Base-by-base conservation (phyloP, 129 eudicot species). In the Ambrosia trifida region DNA sequence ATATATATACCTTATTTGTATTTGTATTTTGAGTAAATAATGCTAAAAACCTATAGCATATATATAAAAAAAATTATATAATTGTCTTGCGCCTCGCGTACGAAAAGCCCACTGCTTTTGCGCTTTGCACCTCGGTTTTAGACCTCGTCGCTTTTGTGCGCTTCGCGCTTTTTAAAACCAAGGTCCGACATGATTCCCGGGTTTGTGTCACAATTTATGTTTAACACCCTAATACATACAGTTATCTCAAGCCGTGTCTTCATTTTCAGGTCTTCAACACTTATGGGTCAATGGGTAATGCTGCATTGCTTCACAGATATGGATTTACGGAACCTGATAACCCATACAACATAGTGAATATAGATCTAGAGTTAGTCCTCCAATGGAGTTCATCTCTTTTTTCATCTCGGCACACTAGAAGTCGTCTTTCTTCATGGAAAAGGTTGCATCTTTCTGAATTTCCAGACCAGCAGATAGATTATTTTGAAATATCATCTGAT, bases 271-370 rank as follows among this genome's bases (percentile, higher is more conserved):
- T 94, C 44, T 94, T 89, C 78, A 94, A 94, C 76, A 94, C 99
- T 31, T 94, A 94, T 65, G 99, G 99, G 73, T 76, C 67, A 12
- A 63, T 87, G 82, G 99, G 99, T 30, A 94, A 94, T 86, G 97
- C 99, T 46, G 99, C 97, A 16, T 85, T 94, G 82, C 91, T 94
- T 65, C 99, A 94, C 76, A 84, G 99, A 79, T 94, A 94, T 51
- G 99, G 99, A 63, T 94, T 94, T 69, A 84, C 97, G 12, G 97
- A 94, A 76, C 79, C 73, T 3, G 89, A 90, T 67, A 94, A 94
- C 77, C 87, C 85, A 8, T 94, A 82, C 64, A 88, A 94, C 77
- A 87, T 94, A n/a, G 82, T 94, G 33, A 94, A 94, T 64, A 78
- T 94, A 62, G 99, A 94, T 70, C 76, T 89, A 11, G 97, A 94